phyloP scores from a whole-genome alignment of 2,329 filamentous ascomycete genomes.

The Claviceps quebecensis region DNA sequence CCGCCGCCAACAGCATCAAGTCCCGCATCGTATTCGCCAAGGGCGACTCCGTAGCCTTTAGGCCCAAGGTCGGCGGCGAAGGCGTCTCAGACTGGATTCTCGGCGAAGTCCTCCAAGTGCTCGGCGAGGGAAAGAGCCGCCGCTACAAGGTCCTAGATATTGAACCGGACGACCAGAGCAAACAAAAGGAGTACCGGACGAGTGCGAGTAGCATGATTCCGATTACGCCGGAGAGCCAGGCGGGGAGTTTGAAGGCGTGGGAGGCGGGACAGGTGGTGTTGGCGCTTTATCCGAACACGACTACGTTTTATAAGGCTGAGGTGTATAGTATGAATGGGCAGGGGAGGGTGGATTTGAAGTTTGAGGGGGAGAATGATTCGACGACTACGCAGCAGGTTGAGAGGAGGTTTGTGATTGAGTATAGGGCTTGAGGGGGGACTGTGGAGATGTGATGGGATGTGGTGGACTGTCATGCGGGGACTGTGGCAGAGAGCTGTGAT shows the following conservation, averaged over 20 bases:
- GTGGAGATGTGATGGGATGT: too few relatives aligned
- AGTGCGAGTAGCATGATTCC: constrained; percentile 64
- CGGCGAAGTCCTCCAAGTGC: constrained; percentile 61
- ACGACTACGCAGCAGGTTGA: constrained; percentile 65
- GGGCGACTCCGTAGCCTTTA: constrained; percentile 54
- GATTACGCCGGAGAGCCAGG: constrained; percentile 44
- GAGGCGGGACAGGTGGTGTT: constrained; percentile 59
- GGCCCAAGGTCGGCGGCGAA: constrained; percentile 40
- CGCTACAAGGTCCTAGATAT: constrained; percentile 71
- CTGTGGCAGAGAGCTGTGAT: too few relatives aligned
- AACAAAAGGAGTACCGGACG: constrained; percentile 55
- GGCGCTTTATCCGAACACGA: constrained; percentile 70
- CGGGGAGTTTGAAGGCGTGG: constrained; percentile 41
- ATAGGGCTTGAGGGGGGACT: constrained; percentile 26
- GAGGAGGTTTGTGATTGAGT: constrained; percentile 63
- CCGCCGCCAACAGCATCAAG: constrained; percentile 14
- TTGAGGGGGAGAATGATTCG: constrained; percentile 65
- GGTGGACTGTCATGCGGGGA: too few relatives aligned
- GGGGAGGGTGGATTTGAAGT: constrained; percentile 50
- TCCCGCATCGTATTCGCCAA: constrained; percentile 44
- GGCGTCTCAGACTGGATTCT: constrained; percentile 52
- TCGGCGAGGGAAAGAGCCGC: constrained; percentile 62
- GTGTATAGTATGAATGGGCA: constrained; percentile 54
- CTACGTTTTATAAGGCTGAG: constrained; percentile 74
- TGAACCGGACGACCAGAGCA: constrained; percentile 56